Base-by-base conservation (phyloP, 148 eudicot species). In the Vaccinium myrtillus region DNA sequence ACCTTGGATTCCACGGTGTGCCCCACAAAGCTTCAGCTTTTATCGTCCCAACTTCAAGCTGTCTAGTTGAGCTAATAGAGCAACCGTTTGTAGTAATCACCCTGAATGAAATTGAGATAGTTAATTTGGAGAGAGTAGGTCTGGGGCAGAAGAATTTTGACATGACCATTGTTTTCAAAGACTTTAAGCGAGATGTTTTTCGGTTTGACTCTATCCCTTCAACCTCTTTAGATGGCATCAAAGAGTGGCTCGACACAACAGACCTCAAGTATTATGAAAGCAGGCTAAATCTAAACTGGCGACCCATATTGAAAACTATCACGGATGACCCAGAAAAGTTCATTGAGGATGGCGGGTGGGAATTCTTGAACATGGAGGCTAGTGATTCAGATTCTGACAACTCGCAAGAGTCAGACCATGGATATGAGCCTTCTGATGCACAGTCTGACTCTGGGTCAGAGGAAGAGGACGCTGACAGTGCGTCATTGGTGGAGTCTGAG, bases 101-200 rank as follows among this genome's bases (percentile, higher is more conserved):
- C n/a, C 27, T 93, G 36, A 81, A 83, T 59, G 95, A 91, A 70
- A 93, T 93, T 70, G 95, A 91, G 87, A 91, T 93, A 19, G 95
- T 93, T 6, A 93, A 93, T 82, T 65, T 93, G 75, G 95, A 93
- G 87, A 88, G 95, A 76, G 93, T 91, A 23, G 95, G 92, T 4
- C 90, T 90, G 85, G 95, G 95, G 75, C 94, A 93, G 86, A 93
- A 91, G 94, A 93, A 90, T 83, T 93, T 93, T 19, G 95, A 91
- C 71, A 89, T 93, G 95, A 88, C 95, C 4, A 88, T 93, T 46
- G 87, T 91, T 19, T 93, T 93, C 92, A 93, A 93, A 81, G 95
- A 93, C 84, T 93, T 93, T 74, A 93, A 91, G 87, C 87, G 89
- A 9, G 94, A 91, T 79, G 93, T 93, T 30, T 89, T 93, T 76